Conservation (phyloP, 345 rosid genomes). For the Citrus mangshanensis region DNA sequence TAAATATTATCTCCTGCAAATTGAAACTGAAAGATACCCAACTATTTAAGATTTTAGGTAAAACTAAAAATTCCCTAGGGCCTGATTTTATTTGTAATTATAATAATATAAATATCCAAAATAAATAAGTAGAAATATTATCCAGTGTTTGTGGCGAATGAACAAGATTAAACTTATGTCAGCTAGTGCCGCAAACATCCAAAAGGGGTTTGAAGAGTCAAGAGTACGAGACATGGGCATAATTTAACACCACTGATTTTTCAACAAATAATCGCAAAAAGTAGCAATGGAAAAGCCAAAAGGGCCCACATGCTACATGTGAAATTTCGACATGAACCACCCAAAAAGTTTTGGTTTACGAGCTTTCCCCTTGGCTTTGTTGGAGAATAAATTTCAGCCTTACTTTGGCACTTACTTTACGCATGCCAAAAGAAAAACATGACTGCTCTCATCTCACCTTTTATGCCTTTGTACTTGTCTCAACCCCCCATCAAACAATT, state of each 20-base stretch:
- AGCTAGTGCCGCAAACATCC: neutral
- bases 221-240: neutral
- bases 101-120: neutral
- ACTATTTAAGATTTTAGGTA: neutral
- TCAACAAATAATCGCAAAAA: slow-evolving; percentile 7
- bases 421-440: neutral
- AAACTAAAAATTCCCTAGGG: neutral
- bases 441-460: neutral
- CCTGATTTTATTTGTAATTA: neutral
- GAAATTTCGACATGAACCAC: neutral
- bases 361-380: slow-evolving; percentile 21
- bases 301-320: slow-evolving; percentile 16
- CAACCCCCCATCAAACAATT: neutral
- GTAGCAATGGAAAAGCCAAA: slow-evolving; percentile 12
- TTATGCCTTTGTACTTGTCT: neutral
- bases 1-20: neutral
- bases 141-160: neutral
- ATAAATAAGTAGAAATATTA: too few species aligned
- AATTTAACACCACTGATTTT: neutral
- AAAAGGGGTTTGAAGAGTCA: neutral
- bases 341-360: slow-evolving; percentile 24
- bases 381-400: slow-evolving; percentile 20
- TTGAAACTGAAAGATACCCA: neutral
- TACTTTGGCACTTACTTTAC: neutral
- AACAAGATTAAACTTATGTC: too few species aligned